A percentile compares a stretch with the other conserved stretches of the same genome.
Evolutionary conservation across 176 grass and related monocot species (phyloP).

Genomic region (Triticum urartu): DNA sequence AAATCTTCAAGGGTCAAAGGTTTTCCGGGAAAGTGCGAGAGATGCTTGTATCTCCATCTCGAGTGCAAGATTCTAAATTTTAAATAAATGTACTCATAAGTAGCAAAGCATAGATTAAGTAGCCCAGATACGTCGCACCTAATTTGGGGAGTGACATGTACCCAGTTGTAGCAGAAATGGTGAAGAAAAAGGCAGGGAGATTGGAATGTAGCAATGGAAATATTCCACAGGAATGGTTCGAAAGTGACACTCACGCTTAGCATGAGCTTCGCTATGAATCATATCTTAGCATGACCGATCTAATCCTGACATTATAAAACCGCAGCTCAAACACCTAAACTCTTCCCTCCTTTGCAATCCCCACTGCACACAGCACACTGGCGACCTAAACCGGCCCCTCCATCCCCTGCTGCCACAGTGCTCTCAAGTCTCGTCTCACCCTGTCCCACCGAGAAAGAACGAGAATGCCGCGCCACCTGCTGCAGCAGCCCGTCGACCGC

Average conservation of each 20-base stretch:
- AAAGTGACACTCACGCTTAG: slow-evolving; percentile 8
- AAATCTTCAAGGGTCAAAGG: too few relatives aligned
- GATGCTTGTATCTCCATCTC: too few relatives aligned
- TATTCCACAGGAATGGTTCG: background rate
- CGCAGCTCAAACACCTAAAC: background rate
- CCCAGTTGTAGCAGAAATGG: background rate
- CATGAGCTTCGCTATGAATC: background rate
- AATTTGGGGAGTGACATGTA: slow-evolving; percentile 24
- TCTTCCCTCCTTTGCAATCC: background rate
- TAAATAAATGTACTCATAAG: background rate
- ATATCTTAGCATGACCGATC: background rate
- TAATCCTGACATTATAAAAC: background rate
- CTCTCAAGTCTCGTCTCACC: background rate
- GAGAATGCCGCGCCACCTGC: slow-evolving; percentile 13
- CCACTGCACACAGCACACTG: background rate
- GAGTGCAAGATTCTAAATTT: too few relatives aligned
- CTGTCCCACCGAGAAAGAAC: background rate
- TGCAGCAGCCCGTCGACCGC: slow-evolving; percentile 11
- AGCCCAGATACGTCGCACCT: background rate
- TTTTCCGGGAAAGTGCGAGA: too few relatives aligned
- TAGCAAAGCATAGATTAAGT: background rate
- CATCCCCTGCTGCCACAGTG: background rate
- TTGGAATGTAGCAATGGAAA: background rate
- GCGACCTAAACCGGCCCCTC: slow-evolving; percentile 4
- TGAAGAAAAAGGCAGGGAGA: background rate